Evolutionary conservation across 2,329 filamentous ascomycete genomes (phyloP).

Genomic region (Penicillium sp.): DNA sequence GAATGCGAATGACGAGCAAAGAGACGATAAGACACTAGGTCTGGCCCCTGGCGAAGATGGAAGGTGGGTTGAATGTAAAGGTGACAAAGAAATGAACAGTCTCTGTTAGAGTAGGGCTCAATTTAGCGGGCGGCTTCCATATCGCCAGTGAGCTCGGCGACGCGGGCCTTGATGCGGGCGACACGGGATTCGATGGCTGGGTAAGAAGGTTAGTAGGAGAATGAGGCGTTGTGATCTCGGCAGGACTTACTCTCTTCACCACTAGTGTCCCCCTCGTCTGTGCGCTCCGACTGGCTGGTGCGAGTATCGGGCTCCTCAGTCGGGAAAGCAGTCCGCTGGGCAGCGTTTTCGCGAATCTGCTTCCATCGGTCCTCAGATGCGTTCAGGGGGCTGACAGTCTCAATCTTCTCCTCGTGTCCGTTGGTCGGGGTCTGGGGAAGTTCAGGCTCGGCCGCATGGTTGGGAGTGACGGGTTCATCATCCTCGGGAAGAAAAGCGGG

Average conservation of each 20-base stretch:
- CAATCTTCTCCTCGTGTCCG: slow-evolving; percentile 11
- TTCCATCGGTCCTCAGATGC: slow-evolving; percentile 78
- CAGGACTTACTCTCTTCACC: slow-evolving; percentile 82
- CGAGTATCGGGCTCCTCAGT: slow-evolving; percentile 64
- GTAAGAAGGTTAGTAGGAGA: background rate
- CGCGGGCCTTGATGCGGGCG: slow-evolving; percentile 94
- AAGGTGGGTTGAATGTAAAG: background rate
- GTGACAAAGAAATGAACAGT: slow-evolving; percentile 8
- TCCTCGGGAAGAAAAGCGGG: slow-evolving; percentile 75
- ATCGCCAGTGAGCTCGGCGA: slow-evolving; percentile 87
- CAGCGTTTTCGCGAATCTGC: slow-evolving; percentile 92
- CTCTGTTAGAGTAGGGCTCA: background rate
- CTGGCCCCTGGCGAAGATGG: background rate
- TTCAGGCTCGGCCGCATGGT: background rate
- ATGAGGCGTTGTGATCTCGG: background rate
- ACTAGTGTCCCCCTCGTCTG: slow-evolving; percentile 85
- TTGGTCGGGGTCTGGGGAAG: slow-evolving; percentile 19
- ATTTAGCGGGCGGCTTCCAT: slow-evolving; percentile 59
- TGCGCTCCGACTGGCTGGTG: slow-evolving; percentile 58
- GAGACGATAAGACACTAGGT: background rate
- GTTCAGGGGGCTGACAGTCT: slow-evolving; percentile 1
- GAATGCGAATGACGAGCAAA: slow-evolving; percentile 4
- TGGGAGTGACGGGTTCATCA: slow-evolving; percentile 14
- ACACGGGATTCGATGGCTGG: slow-evolving; percentile 92
- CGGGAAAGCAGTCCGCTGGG: slow-evolving; percentile 69